These are phyloP conservation scores for Yueomyces sp. DNA, from an alignment of 1,139 yeast species.

Conservation along the genomic window DNA sequence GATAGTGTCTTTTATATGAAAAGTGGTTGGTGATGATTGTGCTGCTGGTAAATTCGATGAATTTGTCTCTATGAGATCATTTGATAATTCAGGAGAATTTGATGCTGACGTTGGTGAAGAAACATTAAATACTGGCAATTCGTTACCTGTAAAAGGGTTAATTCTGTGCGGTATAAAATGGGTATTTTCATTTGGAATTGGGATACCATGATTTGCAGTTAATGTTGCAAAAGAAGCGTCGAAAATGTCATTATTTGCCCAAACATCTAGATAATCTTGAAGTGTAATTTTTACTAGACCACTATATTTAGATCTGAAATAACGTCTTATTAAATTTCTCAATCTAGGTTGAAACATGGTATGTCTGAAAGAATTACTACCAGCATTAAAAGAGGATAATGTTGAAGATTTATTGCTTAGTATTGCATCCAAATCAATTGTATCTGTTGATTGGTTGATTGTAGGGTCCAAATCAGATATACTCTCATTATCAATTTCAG, in stretches of 20 bases:
- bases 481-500: not conserved
- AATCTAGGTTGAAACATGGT: conserved; percentile 7
- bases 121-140: not conserved
- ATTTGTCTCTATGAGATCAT: too few species aligned
- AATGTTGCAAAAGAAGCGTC: conserved; percentile 1
- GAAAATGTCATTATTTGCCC: conserved; percentile 14
- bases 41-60: too few species aligned
- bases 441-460: not conserved
- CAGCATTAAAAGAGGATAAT: conserved; percentile 4
- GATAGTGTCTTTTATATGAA: too few species aligned
- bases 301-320: conserved; percentile 14
- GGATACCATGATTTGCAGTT: not conserved
- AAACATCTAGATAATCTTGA: conserved; percentile 17
- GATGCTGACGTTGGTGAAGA: not conserved
- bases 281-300: conserved; percentile 18
- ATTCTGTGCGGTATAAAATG: conserved; percentile 1
- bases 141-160: not conserved
- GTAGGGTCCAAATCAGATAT: not conserved
- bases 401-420: conserved; percentile 1
- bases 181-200: not conserved
- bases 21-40: too few species aligned
- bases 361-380: conserved; percentile 7
- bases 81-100: not conserved
- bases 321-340: conserved; percentile 13
- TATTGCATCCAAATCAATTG: not conserved